Conservation (phyloP, 2,329 filamentous ascomycete species). For the Neonectria hederae region DNA sequence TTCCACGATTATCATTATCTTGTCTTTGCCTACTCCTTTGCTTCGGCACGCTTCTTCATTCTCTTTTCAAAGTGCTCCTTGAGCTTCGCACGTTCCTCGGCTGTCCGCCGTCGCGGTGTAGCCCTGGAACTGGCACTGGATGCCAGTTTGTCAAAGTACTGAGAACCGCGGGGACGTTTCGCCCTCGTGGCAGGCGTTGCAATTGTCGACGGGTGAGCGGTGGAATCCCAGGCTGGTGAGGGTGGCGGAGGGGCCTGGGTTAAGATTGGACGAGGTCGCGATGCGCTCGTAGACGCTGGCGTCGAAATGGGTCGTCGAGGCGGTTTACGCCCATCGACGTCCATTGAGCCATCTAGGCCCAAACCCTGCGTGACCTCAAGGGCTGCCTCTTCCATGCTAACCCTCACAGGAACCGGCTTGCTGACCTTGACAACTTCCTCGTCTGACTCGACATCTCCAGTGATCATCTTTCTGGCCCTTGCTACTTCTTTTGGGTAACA, state of each 20-base stretch:
- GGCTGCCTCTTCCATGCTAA: neutral
- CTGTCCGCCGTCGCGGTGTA: slow-evolving; percentile 27
- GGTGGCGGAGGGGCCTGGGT: slow-evolving; percentile 29
- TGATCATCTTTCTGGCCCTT: slow-evolving; percentile 30
- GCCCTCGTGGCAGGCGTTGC: slow-evolving; percentile 27
- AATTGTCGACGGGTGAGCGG: slow-evolving; percentile 29
- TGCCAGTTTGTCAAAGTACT: slow-evolving; percentile 36
- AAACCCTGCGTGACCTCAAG: neutral
- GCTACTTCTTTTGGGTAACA: slow-evolving; percentile 48
- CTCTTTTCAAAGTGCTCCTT: slow-evolving; percentile 40
- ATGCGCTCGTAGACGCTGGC: slow-evolving; percentile 11
- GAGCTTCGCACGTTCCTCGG: slow-evolving; percentile 39
- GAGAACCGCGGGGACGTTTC: slow-evolving; percentile 31
- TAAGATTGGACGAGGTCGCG: slow-evolving; percentile 16
- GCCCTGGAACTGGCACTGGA: slow-evolving; percentile 22
- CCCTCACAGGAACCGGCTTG: neutral
- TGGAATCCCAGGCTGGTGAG: slow-evolving; percentile 31
- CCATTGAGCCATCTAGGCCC: slow-evolving; percentile 27
- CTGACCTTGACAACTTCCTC: neutral
- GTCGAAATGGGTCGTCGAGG: neutral
- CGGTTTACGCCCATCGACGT: slow-evolving; percentile 24
- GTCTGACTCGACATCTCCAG: slow-evolving; percentile 12
- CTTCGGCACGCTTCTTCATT: slow-evolving; percentile 21
- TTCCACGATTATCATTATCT: neutral
- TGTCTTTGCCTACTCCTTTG: slow-evolving; percentile 22